Base-by-base conservation (phyloP, 805 yeast species). In the Clavispora vitiphila region DNA sequence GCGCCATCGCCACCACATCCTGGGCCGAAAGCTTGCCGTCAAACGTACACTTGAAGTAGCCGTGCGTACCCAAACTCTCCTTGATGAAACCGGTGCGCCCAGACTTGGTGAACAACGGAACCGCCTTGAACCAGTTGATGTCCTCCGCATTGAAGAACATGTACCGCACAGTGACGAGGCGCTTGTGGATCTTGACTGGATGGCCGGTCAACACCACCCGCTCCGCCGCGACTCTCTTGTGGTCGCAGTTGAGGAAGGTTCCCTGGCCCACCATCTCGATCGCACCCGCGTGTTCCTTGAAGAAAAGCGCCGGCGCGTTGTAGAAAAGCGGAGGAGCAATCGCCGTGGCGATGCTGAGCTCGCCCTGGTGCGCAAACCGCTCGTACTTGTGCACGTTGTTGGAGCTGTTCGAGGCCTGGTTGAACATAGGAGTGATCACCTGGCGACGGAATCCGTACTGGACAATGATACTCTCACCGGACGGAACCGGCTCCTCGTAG, bases 61-160 rank as follows among this genome's bases (percentile, higher is more conserved):
- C 99, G 61, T 93, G 99, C 2, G 99, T 93, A 67, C 99, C 99
- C 70, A 93, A 74, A 59, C 90, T 79, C 62, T 91, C 97, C 65
- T 87, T 91, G 61, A 95, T 91, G 63, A 85, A 85, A 41, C 99
- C 99, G 16, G 89, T 75, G 63, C 97, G 81, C 38, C 99, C 99
- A 55, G 82, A 76, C 62, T 86, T 88, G 32, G 98, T 90, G 64
- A 88, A 93, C 46, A 93, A 69, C 34, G 98, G 98, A 51, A 93
- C 84, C 4, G 90, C 83, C 66, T 86, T 86, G 76, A 83, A 93
- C 79, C 86, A 86, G 50, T 77, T 78, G 51, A 95, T 85, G 60
- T 93, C 99, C 37, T 85, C 87, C 9, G 86, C 69, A 57, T 83
- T 87, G 81, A 91, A 91, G 73, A 93, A 93, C 99, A 93, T 93